phyloP scores from a whole-genome alignment of 352 stramenopile genomes.

The Phytophthora citrophthora region DNA sequence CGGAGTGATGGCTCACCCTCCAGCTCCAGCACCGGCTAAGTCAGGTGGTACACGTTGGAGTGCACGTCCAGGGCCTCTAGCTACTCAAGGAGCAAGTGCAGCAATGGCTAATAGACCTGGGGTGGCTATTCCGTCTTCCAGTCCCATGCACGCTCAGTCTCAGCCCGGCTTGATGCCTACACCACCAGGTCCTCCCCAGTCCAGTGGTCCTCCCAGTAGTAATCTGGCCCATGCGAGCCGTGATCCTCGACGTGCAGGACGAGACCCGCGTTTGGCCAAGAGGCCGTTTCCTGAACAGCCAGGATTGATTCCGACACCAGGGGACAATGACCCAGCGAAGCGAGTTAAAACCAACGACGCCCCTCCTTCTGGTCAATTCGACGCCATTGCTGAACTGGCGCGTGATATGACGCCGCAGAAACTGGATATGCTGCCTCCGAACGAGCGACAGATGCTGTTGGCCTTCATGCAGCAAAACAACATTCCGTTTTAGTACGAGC shows the following conservation, averaged over 20 bases:
- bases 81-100: constrained; percentile 34
- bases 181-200: constrained; percentile 26
- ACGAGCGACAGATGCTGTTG: constrained; percentile 80
- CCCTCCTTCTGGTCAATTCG: constrained; percentile 45
- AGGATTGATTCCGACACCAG: constrained; percentile 23
- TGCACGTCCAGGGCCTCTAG: constrained; percentile 59
- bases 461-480: constrained; percentile 87
- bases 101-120: constrained; percentile 27
- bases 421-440: constrained; percentile 76
- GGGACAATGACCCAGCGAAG: constrained; percentile 35
- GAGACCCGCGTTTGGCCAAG: constrained; percentile 69
- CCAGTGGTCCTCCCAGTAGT: constrained; percentile 31
- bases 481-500: constrained; percentile 50
- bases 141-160: constrained; percentile 32
- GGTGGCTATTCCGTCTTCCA: constrained; percentile 28
- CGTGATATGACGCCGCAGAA: constrained; percentile 85
- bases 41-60: constrained; percentile 69
- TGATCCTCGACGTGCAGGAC: constrained; percentile 56
- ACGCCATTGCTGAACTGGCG: constrained; percentile 73
- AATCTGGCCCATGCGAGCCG: constrained; percentile 43
- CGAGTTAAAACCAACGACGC: constrained; percentile 28
- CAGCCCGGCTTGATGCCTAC: constrained; percentile 42
- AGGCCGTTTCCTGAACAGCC: constrained; percentile 35
- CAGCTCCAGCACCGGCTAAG: constrained; percentile 40
- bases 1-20: constrained; percentile 35